Percentiles rank a stretch among this genome's conserved stretches.
Evolutionary conservation across 2,329 filamentous ascomycete species (phyloP).

Genomic region (Trichoderma atrobrunneum): DNA sequence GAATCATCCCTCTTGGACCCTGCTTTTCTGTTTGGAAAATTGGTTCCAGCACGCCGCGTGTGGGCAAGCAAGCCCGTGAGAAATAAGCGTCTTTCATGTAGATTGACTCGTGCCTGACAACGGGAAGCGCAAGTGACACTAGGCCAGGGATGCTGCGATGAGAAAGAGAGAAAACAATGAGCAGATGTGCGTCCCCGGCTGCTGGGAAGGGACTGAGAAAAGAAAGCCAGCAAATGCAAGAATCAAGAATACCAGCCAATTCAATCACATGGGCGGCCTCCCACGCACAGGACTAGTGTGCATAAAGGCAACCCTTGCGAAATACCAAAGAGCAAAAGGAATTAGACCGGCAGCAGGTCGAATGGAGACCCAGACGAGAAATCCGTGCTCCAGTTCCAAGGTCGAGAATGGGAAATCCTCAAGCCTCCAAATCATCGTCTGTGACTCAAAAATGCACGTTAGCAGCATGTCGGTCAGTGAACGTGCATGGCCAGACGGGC

Average conservation of each 20-base stretch:
- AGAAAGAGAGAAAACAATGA: not conserved
- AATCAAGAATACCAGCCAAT: not conserved
- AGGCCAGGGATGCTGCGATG: not conserved
- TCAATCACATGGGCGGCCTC: conserved; percentile 15
- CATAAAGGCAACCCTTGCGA: not conserved
- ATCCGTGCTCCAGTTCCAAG: not conserved
- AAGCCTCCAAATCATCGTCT: not conserved
- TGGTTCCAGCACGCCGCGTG: not conserved
- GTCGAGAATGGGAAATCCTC: not conserved
- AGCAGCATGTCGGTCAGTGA: conserved; percentile 20
- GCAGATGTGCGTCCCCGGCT: not conserved
- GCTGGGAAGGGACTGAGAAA: not conserved
- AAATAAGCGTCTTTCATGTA: not conserved
- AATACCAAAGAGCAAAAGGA: not conserved
- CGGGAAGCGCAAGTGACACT: not conserved
- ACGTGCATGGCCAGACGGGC: conserved; percentile 11
- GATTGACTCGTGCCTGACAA: not conserved
- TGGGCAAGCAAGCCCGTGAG: not conserved
- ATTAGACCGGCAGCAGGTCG: not conserved
- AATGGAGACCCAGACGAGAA: not conserved
- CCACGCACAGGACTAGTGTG: conserved; percentile 5
- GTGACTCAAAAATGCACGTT: conserved; percentile 16
- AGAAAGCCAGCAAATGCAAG: not conserved
- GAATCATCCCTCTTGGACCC: not conserved
- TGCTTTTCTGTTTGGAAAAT: not conserved